A percentile compares a stretch with the other conserved stretches of the same genome.
Conservation (phyloP, 1,139 yeast species). For the Lizanozyma gosingica region DNA sequence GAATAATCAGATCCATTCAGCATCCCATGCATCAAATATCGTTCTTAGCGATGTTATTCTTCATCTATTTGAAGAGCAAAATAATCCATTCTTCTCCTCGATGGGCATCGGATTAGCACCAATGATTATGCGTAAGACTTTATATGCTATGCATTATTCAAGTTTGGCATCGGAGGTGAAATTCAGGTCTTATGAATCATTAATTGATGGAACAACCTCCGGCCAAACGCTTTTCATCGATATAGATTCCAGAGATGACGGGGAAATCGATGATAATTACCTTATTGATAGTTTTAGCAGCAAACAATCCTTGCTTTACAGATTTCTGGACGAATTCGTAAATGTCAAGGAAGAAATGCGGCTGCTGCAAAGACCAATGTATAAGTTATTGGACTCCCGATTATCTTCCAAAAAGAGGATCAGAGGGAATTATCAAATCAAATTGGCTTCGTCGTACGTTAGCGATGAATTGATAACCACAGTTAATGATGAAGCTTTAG, state of each 20-base stretch:
- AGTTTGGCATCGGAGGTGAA: conserved; percentile 29
- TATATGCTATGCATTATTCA: conserved; percentile 33
- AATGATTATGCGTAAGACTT: conserved; percentile 28
- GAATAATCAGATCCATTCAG: conserved; percentile 10
- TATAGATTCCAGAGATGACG: conserved; percentile 26
- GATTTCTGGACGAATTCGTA: conserved; percentile 19
- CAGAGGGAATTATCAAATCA: conserved; percentile 31
- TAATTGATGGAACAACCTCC: conserved; percentile 29
- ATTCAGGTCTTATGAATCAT: conserved; percentile 24
- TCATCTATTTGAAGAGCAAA: conserved; percentile 19
- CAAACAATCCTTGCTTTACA: conserved; percentile 30
- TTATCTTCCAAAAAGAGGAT: conserved; percentile 29
- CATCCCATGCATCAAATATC: conserved; percentile 10
- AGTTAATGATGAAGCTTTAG: conserved; percentile 25
- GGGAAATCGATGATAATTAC: conserved; percentile 16
- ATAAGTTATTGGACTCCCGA: conserved; percentile 18
- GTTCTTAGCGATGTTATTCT: conserved; percentile 26
- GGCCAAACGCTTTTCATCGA: conserved; percentile 31
- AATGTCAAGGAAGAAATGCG: conserved; percentile 1
- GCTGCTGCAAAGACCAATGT: conserved; percentile 3
- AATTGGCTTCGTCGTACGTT: conserved; percentile 19
- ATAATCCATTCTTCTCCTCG: conserved; percentile 14
- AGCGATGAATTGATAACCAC: conserved; percentile 10
- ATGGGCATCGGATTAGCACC: conserved; percentile 16
- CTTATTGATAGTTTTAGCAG: conserved; percentile 19